Base-by-base conservation (phyloP, 768 basidiomycete species). In the Phaffia australis region DNA sequence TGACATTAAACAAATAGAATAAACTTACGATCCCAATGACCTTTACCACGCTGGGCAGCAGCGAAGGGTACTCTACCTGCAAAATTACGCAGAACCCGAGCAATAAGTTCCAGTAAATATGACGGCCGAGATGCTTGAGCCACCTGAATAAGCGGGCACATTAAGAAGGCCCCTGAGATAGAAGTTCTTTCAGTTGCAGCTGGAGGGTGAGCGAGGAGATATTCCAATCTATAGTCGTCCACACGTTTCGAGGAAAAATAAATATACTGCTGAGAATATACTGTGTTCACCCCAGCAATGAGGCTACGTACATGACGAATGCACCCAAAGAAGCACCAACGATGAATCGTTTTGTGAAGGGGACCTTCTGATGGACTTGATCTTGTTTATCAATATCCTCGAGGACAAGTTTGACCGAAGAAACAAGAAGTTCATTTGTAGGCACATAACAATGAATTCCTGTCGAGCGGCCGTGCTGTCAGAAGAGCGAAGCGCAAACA, bases 51-150 rank as follows among this genome's bases (percentile, higher is more conserved):
- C 23, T 66, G 65, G 32, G 65, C 65, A 9, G 42, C 18, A 15
- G 65, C 65, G 54, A 61, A 42, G 21, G 65, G 65, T 15, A 66
- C n/a, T 6, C 65, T n/a, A 3, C 65, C 65, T 27, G 57, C 57
- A 54, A 66, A 46, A 7, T 51, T 52, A 23, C 61, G 49, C 7
- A 66, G 52, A 27, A 59, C 52, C 21, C 59, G 23, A 27, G 57
- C 65, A 29, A 66, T 19, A 8, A 42, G 56, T 32, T 59, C 56
- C 23, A 65, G 23, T 32, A 50, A 23, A 23, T 58, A 49, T 8
- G 64, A 65, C 7, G 64, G 64, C n/a, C 65, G 59, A 9, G 59
- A 50, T 14, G 49, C 46, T 7, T 48, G 32, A 0, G 59, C 2
- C 32, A 66, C 51, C 25, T 42, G 54, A 54, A 66, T 61, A 2